Evolutionary conservation across 2,329 filamentous ascomycete species (phyloP), one percentile per base, ranked within the genome.

Genomic region (Colletotrichum destructivum): DNA sequence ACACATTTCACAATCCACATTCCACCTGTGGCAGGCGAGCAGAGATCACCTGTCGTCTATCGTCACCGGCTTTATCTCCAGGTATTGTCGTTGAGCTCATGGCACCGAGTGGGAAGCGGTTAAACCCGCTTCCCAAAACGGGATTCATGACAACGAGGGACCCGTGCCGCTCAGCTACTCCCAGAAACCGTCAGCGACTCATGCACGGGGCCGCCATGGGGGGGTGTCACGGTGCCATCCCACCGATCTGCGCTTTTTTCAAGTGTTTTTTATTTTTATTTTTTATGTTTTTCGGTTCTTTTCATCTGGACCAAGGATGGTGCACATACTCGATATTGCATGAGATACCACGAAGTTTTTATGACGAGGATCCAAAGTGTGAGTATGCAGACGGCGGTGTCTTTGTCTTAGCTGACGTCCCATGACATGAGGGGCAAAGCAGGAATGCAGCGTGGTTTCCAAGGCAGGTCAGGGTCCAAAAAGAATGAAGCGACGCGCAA

Each of bases 181-280:
- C 31, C 31, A 35, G 31, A 35, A 46, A 44, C n/a, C 47, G 40
- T 23, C n/a, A 12, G 26, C 52, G 56, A 67, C 56, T 54, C 56
- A n/a, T 49, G 42, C 63, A 31, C 56, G 31, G 31, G 7, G 31
- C 31, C 7, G 23, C 56, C 46, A 23, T 21, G 56, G 35, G 23
- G 62, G 62, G 62, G 23, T 57, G 31, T n/a, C 23, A 46, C 40
- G 15, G 40, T 40, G 52, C 49, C 52, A 65, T 65, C 51, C 40
- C 40, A 56, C 26, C 52, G n/a, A 38, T 26, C 6, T 35, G 16
- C 38, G 44, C 49, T 4, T 38, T 38, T 23, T 42, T 21, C 31
- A 7, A 13, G 8, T 35, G 31, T 8, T 8, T 35, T 35, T 35
- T 35, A 4, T 35, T 35, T 9, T 35, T 8, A 5, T 8, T 35